A percentile compares a stretch with the other conserved stretches of the same genome.
phyloP scores from a whole-genome alignment of 768 basidiomycete genomes.

The Podaxis pistillaris region DNA sequence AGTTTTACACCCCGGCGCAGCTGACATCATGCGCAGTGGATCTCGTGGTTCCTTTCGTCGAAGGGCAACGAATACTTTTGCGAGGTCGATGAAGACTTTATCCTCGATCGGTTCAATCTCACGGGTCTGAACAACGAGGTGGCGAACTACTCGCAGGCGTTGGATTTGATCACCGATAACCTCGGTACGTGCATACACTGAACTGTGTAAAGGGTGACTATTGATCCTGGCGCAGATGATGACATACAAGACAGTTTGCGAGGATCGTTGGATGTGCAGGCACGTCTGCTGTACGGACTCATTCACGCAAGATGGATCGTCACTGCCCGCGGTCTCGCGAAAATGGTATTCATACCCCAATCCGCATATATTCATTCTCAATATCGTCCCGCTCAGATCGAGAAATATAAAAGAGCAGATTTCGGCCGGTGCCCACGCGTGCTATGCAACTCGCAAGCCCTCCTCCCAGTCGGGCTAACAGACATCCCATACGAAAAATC shows the following conservation, averaged over 20 bases:
- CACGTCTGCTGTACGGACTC: constrained; percentile 89
- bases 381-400: constrained; percentile 50
- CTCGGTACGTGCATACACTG: constrained; percentile 59
- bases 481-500: constrained; percentile 99
- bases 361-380: background rate
- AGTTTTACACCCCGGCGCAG: background rate
- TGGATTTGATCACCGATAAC: constrained; percentile 95
- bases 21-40: constrained; percentile 63
- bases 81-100: constrained; percentile 99
- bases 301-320: background rate
- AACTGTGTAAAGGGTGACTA: background rate
- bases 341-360: background rate
- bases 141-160: constrained; percentile 88
- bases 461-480: constrained; percentile 94
- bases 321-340: background rate
- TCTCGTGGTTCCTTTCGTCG: constrained; percentile 95
- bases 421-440: constrained; percentile 99
- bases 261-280: constrained; percentile 90
- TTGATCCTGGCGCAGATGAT: constrained; percentile 59
- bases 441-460: constrained; percentile 89
- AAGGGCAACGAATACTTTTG: constrained; percentile 99
- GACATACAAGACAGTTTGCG: constrained; percentile 93
- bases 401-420: constrained; percentile 98
- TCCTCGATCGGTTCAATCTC: constrained; percentile 96
- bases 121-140: constrained; percentile 97